Evolutionary conservation across 2,329 filamentous ascomycete species (phyloP), one percentile per base, ranked within the genome.

Genomic region (Orbilia javanica): DNA sequence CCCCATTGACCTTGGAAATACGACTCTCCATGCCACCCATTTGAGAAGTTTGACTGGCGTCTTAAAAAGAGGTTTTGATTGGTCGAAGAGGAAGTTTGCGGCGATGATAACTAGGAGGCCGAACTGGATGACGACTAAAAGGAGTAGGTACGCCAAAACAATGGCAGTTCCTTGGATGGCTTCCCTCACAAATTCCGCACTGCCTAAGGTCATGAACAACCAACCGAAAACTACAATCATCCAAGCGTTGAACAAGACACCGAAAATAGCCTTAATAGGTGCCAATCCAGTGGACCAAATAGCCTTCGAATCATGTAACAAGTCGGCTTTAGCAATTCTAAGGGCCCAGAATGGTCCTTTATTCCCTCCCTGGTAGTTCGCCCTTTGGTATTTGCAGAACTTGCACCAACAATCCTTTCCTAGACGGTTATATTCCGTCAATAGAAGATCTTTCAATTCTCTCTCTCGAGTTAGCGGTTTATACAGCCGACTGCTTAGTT

Each of bases 331-430:
- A 6, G 20, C 48, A 15, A 3, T 15, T 25, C 13, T 66, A n/a
- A 27, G 25, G 6, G 1, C 13, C 7, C 11, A 25, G 13, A 36
- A 48, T 15, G 18, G 52, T 29, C 20, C 46, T 22, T 29, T 52
- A 8, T 46, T 10, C 7, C n/a, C 7, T 10, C 20, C 46, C 6
- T 22, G 1, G n/a, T 42, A 18, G 18, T 42, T 25, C 0, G 13
- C 6, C n/a, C 68, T 34, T 18, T 76, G 72, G n/a, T 44, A 18
- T 1, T 13, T 13, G 36, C 72, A 69, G 22, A 69, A 76, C 0
- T 36, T 18, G 15, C 72, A 76, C 1, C 1, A n/a, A 15, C 72
- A 76, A n/a, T 69, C 55, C 7, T 25, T 52, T 1, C 29, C 5
- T 4, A 76, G 20, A 1, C 72, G 44, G n/a, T 11, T 6, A 5